Evolutionary conservation across 768 basidiomycete species (phyloP), one percentile per base, ranked within the genome.

Genomic region (Tulasnella sp.): DNA sequence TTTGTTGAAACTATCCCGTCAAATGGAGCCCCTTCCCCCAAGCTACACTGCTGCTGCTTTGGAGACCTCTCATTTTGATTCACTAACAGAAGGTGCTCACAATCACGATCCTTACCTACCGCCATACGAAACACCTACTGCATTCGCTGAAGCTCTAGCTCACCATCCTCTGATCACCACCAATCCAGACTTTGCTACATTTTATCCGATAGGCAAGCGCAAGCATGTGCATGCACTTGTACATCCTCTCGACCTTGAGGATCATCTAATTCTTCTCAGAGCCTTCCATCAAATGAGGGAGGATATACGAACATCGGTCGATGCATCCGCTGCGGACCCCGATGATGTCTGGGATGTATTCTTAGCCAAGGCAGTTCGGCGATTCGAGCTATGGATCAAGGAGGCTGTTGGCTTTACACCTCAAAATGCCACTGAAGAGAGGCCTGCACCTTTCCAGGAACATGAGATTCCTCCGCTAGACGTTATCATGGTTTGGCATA

Each of bases 221-320:
- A 40, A 48, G 5, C 34, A 55, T 10, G 37, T 42, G 8, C 32
- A 29, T 8, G 35, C 52, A 9, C 37, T 58, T 15, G 57, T 58
- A 3, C 12, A 12, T 25, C 22, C 43, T 3, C 7, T 19, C 0
- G 35, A 54, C 2, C 31, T 60, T 37, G 43, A 58, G 27, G 27
- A 28, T 0, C 60, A 61, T 43, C 58, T 61, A 10, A 4, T 32
- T 4, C 29, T 61, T 15, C 59, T 61, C 16, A 54, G 45, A 4
- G 60, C 59, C 2, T 61, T 61, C 39, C 41, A 55, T 24, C 7
- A 20, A 0, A 44, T 61, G 1, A 48, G 22, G 3, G 52, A 59
- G 9, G 48, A 53, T 28, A 39, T 54, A 19, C n/a, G 22, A 15
- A 34, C 24, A 9, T 16, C n/a, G n/a, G 39, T 35, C 1, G n/a